These are phyloP conservation scores for Botrytis fragariae DNA, from an alignment of 2,329 filamentous ascomycete species.

Conservation along the genomic window DNA sequence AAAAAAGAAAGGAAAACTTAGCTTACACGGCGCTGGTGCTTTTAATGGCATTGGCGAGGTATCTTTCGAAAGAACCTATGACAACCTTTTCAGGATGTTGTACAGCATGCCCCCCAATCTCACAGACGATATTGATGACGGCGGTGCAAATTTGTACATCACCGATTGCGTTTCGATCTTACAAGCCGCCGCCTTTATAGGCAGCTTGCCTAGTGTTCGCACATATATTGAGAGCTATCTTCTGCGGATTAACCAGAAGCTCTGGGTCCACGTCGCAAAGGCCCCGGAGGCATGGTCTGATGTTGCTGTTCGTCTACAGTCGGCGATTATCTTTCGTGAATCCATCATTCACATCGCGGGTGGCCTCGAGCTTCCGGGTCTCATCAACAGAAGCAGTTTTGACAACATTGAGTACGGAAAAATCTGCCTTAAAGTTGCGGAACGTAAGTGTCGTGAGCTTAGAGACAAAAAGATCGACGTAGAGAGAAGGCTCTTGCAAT, in stretches of 20 bases:
- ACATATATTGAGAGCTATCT: slow-evolving; percentile 31
- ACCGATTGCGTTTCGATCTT: slow-evolving; percentile 29
- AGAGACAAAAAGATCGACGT: slow-evolving; percentile 28
- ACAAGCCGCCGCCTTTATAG: slow-evolving; percentile 28
- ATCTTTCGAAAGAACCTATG: slow-evolving; percentile 30
- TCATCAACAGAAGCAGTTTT: slow-evolving; percentile 24
- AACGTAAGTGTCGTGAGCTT: slow-evolving; percentile 28
- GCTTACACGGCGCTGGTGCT: slow-evolving; percentile 18
- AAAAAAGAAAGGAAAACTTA: slow-evolving; percentile 13
- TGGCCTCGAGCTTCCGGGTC: slow-evolving; percentile 24
- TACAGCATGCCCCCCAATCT: slow-evolving; percentile 28
- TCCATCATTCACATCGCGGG: slow-evolving; percentile 35
- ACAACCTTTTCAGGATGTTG: slow-evolving; percentile 34
- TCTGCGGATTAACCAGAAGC: slow-evolving; percentile 29
- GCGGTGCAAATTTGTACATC: slow-evolving; percentile 20
- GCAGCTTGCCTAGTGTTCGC: slow-evolving; percentile 26
- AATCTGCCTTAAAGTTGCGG: slow-evolving; percentile 24
- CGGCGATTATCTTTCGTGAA: slow-evolving; percentile 35
- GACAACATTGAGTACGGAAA: not conserved
- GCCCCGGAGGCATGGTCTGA: slow-evolving; percentile 32
- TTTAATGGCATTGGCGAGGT: slow-evolving; percentile 22
- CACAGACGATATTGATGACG: slow-evolving; percentile 21
- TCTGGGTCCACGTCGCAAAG: slow-evolving; percentile 31
- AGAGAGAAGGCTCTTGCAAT: slow-evolving; percentile 30
- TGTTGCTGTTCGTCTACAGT: slow-evolving; percentile 31